A percentile compares a stretch with the other conserved stretches of the same genome.
Conservation (phyloP, 768 basidiomycete genomes). For the Exidia glandulosa region DNA sequence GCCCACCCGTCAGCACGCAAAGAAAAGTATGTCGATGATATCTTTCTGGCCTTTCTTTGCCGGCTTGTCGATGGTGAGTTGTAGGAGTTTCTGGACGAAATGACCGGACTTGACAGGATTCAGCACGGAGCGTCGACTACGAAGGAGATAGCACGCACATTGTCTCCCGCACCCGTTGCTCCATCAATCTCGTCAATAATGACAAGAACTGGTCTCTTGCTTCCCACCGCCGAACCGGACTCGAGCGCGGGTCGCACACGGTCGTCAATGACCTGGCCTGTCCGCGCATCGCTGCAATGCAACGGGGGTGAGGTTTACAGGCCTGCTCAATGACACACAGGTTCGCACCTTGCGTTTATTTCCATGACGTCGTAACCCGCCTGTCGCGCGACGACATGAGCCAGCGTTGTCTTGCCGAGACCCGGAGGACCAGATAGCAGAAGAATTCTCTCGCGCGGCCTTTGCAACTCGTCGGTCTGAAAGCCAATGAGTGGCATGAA, state of each 20-base stretch:
- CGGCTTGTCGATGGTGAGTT: slow-evolving; percentile 53
- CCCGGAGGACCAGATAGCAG: slow-evolving; percentile 97
- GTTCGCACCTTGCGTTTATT: slow-evolving; percentile 77
- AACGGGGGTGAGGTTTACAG: no score
- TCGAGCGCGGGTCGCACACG: slow-evolving; percentile 87
- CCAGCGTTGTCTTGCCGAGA: slow-evolving; percentile 91
- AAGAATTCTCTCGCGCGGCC: no score
- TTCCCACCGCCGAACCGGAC: slow-evolving; percentile 66
- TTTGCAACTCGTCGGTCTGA: no score
- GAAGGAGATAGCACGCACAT: slow-evolving; percentile 37
- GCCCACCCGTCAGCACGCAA: no score
- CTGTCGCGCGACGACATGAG: slow-evolving; percentile 83
- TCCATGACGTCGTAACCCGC: slow-evolving; percentile 93
- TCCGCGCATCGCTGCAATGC: slow-evolving; percentile 69
- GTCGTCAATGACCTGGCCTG: slow-evolving; percentile 80
- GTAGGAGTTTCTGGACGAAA: slow-evolving; percentile 65
- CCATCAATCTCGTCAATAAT: slow-evolving; percentile 98
- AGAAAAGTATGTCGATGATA: no score
- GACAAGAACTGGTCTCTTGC: slow-evolving; percentile 76
- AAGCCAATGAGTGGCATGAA: no score
- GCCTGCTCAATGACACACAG: no score
- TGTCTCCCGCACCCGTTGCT: slow-evolving; percentile 72
- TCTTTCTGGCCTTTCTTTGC: slow-evolving; percentile 48
- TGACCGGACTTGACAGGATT: slow-evolving; percentile 43
- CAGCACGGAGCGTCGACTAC: slow-evolving; percentile 1